Evolutionary conservation across 345 rosid species (phyloP).

Genomic region (Moricandia moricandioides): DNA sequence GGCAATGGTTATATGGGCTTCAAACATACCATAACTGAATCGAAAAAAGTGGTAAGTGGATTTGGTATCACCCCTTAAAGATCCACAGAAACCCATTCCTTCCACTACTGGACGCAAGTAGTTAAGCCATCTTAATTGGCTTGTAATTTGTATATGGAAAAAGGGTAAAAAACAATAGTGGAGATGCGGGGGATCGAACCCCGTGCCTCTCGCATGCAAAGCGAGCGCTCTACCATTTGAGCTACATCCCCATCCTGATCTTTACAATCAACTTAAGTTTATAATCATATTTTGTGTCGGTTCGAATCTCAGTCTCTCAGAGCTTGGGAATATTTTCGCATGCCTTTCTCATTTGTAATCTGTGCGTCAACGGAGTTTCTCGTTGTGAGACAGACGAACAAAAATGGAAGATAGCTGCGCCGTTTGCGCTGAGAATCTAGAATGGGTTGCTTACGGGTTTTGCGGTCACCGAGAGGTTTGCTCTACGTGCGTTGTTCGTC

Average conservation of each 20-base stretch:
- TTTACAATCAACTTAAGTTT: accelerated
- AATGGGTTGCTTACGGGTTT: constrained; percentile 90
- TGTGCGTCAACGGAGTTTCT: constrained; percentile 10
- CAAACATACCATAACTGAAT: too few species aligned
- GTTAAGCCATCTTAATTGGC: too few species aligned
- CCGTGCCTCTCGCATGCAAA: constrained; percentile 96
- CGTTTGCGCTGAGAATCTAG: constrained; percentile 84
- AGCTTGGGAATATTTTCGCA: not conserved
- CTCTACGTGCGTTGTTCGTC: constrained; percentile 88
- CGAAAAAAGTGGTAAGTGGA: too few species aligned
- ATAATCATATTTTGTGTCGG: not conserved
- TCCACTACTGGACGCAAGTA: too few species aligned
- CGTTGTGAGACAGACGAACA: not conserved
- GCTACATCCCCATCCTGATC: constrained; percentile 24
- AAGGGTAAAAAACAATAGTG: constrained; percentile 3
- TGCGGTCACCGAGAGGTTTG: constrained; percentile 91
- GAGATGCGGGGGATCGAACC: constrained; percentile 93
- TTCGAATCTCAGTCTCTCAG: not conserved
- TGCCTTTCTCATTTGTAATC: not conserved
- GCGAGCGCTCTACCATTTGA: constrained; percentile 96
- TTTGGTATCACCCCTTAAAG: too few species aligned
- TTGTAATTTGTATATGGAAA: not conserved
- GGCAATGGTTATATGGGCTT: too few species aligned
- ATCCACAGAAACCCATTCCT: not conserved
- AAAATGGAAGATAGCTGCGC: constrained; percentile 89